phyloP scores from a whole-genome alignment of 257 asterid species.

The Scutellaria galericulata region DNA sequence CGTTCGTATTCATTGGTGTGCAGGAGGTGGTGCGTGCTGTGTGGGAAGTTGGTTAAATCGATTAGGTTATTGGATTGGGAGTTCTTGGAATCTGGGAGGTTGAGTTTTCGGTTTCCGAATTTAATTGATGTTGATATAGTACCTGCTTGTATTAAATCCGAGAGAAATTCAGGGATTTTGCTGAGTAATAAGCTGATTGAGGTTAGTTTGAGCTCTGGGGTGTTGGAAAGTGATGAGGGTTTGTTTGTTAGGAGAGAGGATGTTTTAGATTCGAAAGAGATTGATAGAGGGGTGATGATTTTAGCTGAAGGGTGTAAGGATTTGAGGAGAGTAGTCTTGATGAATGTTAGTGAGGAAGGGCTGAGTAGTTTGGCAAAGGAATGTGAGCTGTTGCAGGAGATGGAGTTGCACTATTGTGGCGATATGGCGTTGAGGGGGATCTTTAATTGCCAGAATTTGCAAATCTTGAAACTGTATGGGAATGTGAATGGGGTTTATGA shows the following conservation, averaged over 20 bases:
- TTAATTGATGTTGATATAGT: slow-evolving; percentile 63
- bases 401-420: slow-evolving; percentile 73
- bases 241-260: slow-evolving; percentile 57
- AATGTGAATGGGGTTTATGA: slow-evolving; percentile 67
- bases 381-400: slow-evolving; percentile 86
- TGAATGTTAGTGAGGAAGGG: slow-evolving; percentile 75
- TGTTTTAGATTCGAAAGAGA: slow-evolving; percentile 48
- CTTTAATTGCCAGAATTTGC: slow-evolving; percentile 68
- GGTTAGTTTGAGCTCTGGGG: slow-evolving; percentile 56
- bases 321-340: slow-evolving; percentile 60
- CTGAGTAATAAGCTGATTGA: slow-evolving; percentile 58
- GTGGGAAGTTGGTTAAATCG: slow-evolving; percentile 66
- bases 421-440: slow-evolving; percentile 74
- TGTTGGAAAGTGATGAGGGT: slow-evolving; percentile 47
- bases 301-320: slow-evolving; percentile 74
- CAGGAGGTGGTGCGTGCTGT: slow-evolving; percentile 75
- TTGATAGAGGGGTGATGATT: slow-evolving; percentile 73
- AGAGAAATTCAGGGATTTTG: slow-evolving; percentile 69
- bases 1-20: slow-evolving; percentile 72
- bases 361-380: slow-evolving; percentile 62
- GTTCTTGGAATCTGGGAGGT: slow-evolving; percentile 86
- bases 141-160: slow-evolving; percentile 48
- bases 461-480: slow-evolving; percentile 77
- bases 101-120: slow-evolving; percentile 70
- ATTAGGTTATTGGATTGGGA: slow-evolving; percentile 88